Evolutionary conservation across 2,329 filamentous ascomycete species (phyloP), one percentile per base, ranked within the genome.

Genomic region (Talaromyces atroroseus): DNA sequence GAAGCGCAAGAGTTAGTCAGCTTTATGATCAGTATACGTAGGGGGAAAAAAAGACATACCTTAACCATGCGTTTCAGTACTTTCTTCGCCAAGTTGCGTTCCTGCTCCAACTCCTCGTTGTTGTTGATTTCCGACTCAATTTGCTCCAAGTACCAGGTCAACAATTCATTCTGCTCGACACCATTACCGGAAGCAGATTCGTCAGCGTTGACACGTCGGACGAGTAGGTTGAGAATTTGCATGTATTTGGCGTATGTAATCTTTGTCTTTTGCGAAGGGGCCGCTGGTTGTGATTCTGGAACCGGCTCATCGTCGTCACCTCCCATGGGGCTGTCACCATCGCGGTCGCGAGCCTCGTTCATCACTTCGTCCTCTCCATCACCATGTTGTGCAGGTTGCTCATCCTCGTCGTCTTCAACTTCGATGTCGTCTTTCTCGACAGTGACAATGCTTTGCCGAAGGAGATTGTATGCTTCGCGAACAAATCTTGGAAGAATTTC

Each of bases 341-440:
- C 73, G 58, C 72, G 63, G 64, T 80, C 72, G 65, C 71, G 65
- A 63, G 66, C 68, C 36, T 72, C 74, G 0, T 72, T 78, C 42
- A 79, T 78, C 2, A 80, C 81, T 2, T 80, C 79, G 14, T 78
- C 76, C 23, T 56, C 57, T 2, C 75, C 75, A 12, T 75, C 77
- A 16, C 74, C 74, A 21, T 24, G 45, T 76, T 77, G 58, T 58
- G 71, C n/a, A 66, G 72, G 1, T 29, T 46, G 20, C 34, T 26
- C 52, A 8, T 49, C 42, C 16, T 76, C 78, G 2, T 90, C 87
- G 5, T 92, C 91, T 53, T 96, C 90, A 59, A 99, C 87, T 68
- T 97, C 92, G 16, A 99, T 86, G 65, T 99, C 94, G 65, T 99
- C 94, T 68, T 97, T 94, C 74, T 99, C 94, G 24, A 99, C 94